These are phyloP conservation scores for Paecilomyces sp. DNA, from an alignment of 2,329 filamentous ascomycete genomes.

Conservation along the genomic window DNA sequence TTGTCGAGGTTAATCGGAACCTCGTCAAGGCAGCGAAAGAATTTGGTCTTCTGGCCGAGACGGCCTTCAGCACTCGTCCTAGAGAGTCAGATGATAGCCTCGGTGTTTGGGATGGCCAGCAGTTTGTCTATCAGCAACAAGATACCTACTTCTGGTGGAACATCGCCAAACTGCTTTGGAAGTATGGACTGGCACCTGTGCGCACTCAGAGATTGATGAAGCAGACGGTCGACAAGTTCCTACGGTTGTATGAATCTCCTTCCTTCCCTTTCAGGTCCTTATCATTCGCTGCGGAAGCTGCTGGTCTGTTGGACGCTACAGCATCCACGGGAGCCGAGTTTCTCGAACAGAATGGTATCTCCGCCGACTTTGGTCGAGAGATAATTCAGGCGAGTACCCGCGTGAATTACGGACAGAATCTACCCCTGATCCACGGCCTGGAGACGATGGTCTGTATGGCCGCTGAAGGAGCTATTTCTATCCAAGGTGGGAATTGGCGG, in stretches of 20 bases:
- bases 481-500: conserved; percentile 84
- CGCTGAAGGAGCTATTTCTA: conserved; percentile 70
- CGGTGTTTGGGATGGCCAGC: conserved; percentile 76
- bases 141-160: conserved; percentile 70
- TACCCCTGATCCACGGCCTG: conserved; percentile 78
- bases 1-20: conserved; percentile 77
- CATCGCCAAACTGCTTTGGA: conserved; percentile 70
- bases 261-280: conserved; percentile 79
- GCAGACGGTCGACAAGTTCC: conserved; percentile 62
- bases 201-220: conserved; percentile 67
- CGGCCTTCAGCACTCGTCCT: conserved; percentile 41
- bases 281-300: conserved; percentile 58
- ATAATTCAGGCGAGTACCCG: conserved; percentile 85
- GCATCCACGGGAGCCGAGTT: conserved; percentile 67
- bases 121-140: conserved; percentile 62
- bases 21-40: conserved; percentile 64
- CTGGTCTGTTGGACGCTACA: conserved; percentile 61
- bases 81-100: conserved; percentile 46
- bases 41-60: conserved; percentile 60
- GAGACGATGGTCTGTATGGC: conserved; percentile 91
- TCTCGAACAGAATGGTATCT: conserved; percentile 61
- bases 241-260: conserved; percentile 72
- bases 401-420: conserved; percentile 90
- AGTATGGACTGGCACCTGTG: conserved; percentile 74
- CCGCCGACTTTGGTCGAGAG: conserved; percentile 62